These are phyloP conservation scores for Fusarium algeriense DNA, from an alignment of 2,329 filamentous ascomycete genomes.

Conservation along the genomic window DNA sequence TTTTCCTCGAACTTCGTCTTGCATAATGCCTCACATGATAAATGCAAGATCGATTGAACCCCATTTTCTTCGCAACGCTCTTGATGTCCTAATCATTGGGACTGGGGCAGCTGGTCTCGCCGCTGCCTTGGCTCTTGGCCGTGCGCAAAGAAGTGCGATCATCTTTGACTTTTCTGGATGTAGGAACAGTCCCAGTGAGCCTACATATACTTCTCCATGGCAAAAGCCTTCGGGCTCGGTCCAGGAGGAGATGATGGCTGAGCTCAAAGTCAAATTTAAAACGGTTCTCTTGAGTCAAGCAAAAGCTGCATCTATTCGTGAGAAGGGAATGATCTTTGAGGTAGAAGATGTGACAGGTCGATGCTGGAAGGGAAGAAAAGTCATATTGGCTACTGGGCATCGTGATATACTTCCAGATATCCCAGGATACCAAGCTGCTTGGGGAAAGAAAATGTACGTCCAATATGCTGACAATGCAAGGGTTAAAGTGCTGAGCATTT, in stretches of 20 bases:
- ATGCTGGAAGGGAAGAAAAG: slow-evolving; percentile 6
- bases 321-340: neutral
- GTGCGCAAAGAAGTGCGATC: neutral
- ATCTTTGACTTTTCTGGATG: neutral
- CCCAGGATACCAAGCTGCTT: neutral
- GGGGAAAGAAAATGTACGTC: neutral
- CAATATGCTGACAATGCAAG: accelerated
- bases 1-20: accelerated
- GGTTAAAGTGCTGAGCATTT: accelerated
- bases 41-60: neutral
- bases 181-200: accelerated
- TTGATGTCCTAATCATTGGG: slow-evolving; percentile 11
- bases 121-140: neutral
- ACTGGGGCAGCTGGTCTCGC: neutral
- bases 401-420: neutral
- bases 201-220: accelerated
- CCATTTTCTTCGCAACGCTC: slow-evolving; percentile 19
- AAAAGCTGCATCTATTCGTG: neutral
- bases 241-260: neutral
- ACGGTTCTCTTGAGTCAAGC: neutral
- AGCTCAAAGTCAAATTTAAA: neutral
- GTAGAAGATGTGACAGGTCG: neutral
- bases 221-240: accelerated
- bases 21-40: neutral
- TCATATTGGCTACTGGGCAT: neutral